Conservation (phyloP, 2,329 filamentous ascomycete species). For the Penicillium brevicompactum region DNA sequence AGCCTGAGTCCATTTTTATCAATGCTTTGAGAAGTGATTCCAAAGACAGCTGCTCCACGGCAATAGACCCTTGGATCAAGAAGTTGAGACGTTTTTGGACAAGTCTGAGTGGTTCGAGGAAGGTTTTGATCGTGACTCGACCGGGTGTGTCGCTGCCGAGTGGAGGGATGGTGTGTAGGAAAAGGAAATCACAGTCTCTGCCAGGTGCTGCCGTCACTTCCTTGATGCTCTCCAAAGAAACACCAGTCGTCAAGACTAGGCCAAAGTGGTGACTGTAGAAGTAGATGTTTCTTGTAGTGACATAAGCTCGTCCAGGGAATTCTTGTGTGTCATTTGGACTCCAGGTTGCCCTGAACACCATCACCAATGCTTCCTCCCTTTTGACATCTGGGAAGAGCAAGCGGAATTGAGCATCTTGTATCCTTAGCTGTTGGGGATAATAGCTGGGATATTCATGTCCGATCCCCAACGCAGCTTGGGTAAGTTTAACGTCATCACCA, state of each 20-base stretch:
- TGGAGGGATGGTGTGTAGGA: slow-evolving; percentile 72
- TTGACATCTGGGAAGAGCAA: slow-evolving; percentile 83
- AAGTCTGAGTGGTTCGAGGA: slow-evolving; percentile 81
- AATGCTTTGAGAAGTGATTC: slow-evolving; percentile 72
- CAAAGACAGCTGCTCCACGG: slow-evolving; percentile 68
- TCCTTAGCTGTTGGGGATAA: slow-evolving; percentile 79
- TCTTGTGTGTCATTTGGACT: slow-evolving; percentile 73
- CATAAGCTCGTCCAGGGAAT: slow-evolving; percentile 82
- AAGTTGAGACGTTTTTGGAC: slow-evolving; percentile 83
- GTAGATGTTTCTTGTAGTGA: slow-evolving; percentile 84
- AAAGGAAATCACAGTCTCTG: slow-evolving; percentile 89
- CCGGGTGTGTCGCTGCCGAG: slow-evolving; percentile 66
- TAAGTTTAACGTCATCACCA: slow-evolving; percentile 40
- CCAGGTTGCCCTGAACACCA: slow-evolving; percentile 94
- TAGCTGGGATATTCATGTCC: slow-evolving; percentile 65
- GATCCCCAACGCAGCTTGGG: slow-evolving; percentile 35
- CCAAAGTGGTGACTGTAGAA: slow-evolving; percentile 97
- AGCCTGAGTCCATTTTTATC: slow-evolving; percentile 70
- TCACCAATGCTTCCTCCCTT: slow-evolving; percentile 76
- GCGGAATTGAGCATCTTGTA: slow-evolving; percentile 91
- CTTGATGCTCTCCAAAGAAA: slow-evolving; percentile 73
- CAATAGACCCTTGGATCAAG: slow-evolving; percentile 76
- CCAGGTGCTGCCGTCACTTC: slow-evolving; percentile 91
- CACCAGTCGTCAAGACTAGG: slow-evolving; percentile 78
- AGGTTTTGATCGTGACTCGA: slow-evolving; percentile 85